Percentiles rank a stretch among this genome's conserved stretches.
These are phyloP conservation scores for Hymenoscyphus linearis DNA, from an alignment of 2,329 filamentous ascomycete species.

Conservation along the genomic window DNA sequence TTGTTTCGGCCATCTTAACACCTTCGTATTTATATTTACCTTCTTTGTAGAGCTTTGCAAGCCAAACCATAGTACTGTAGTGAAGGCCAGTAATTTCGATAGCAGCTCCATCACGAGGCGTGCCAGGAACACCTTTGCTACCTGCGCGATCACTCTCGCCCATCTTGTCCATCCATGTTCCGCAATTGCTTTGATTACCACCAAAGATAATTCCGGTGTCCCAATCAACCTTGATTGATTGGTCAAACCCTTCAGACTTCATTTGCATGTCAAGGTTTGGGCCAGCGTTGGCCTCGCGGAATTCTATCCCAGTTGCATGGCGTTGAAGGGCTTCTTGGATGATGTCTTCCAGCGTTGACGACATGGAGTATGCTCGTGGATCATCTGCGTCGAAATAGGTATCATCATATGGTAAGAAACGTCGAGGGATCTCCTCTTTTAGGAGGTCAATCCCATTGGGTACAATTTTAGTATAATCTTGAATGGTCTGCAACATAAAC, in stretches of 20 bases:
- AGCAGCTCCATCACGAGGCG: conserved; percentile 92
- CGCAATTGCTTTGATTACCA: conserved; percentile 90
- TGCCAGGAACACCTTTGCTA: conserved; percentile 90
- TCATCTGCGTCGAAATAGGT: conserved; percentile 87
- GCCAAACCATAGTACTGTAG: conserved; percentile 85
- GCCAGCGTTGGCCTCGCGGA: conserved; percentile 91
- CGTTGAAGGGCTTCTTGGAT: conserved; percentile 91
- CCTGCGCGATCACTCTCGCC: conserved; percentile 90
- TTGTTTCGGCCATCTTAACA: conserved; percentile 57
- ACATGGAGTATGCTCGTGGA: conserved; percentile 74
- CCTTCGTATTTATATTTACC: conserved; percentile 69
- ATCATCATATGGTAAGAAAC: conserved; percentile 93
- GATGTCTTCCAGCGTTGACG: conserved; percentile 79
- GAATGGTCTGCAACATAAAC: conserved; percentile 96
- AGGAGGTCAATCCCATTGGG: conserved; percentile 72
- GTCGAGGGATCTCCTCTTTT: conserved; percentile 69
- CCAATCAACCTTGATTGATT: conserved; percentile 90
- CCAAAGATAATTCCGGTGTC: conserved; percentile 85
- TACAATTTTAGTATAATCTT: conserved; percentile 81
- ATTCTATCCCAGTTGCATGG: conserved; percentile 85
- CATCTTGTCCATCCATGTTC: conserved; percentile 99
- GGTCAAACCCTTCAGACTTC: conserved; percentile 86
- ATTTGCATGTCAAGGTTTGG: conserved; percentile 87
- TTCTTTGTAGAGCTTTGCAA: conserved; percentile 58
- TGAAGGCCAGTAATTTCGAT: conserved; percentile 91